Evolutionary conservation across 1,284 basidiomycete species (phyloP).

Genomic region (Agroathelia rolfsii): DNA sequence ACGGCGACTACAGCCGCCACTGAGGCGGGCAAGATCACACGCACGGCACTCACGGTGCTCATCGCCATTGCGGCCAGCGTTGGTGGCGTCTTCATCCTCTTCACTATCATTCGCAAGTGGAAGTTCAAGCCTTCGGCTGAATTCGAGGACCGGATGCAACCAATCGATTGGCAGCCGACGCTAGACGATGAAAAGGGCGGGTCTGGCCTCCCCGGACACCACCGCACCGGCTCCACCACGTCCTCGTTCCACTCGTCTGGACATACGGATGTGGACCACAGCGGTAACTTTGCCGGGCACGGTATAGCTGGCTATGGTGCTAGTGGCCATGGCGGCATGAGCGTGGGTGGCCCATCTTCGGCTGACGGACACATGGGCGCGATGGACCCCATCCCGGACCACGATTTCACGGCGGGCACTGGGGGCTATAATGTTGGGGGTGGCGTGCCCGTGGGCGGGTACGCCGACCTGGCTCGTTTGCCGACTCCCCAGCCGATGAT

Average conservation of each 20-base stretch:
- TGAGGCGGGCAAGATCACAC: constrained; percentile 38
- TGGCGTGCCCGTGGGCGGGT: constrained; percentile 66
- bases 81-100: constrained; percentile 60
- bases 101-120: constrained; percentile 88
- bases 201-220: constrained; percentile 34
- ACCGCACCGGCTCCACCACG: constrained; percentile 43
- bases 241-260: constrained; percentile 65
- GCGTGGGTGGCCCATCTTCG: no score
- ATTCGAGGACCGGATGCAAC: constrained; percentile 76
- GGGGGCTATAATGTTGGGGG: no score
- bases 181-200: constrained; percentile 25
- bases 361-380: constrained; percentile 18
- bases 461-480: constrained; percentile 69
- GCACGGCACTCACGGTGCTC: constrained; percentile 62
- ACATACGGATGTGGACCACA: constrained; percentile 24
- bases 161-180: constrained; percentile 74
- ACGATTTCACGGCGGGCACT: constrained; percentile 74
- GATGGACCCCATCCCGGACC: constrained; percentile 50
- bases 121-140: constrained; percentile 73
- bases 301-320: constrained; percentile 19
- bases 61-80: constrained; percentile 62
- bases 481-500: constrained; percentile 30
- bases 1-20: constrained; percentile 13
- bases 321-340: constrained; percentile 16
- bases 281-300: constrained; percentile 23